Conservation (phyloP, 495 filamentous ascomycete genomes). For the Immersiella caudata region DNA sequence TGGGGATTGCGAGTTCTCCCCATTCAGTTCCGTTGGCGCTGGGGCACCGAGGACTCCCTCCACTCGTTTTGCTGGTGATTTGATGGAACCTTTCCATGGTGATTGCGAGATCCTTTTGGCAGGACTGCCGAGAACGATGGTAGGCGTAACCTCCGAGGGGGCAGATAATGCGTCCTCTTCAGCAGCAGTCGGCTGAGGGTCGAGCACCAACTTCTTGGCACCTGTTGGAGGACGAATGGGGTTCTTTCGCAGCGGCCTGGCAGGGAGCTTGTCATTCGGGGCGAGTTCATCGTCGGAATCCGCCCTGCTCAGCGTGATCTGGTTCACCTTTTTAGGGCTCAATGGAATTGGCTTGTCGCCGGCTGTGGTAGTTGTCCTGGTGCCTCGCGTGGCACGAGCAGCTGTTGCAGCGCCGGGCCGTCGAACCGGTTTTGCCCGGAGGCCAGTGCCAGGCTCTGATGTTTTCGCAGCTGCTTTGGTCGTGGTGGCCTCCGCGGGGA, state of each 20-base stretch:
- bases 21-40: slow-evolving; percentile 8
- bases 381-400: slow-evolving; percentile 22
- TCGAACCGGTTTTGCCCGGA: slow-evolving; percentile 35
- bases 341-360: slow-evolving; percentile 40
- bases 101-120: slow-evolving; percentile 50
- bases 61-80: slow-evolving; percentile 49
- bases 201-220: slow-evolving; percentile 25
- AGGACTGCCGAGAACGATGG: slow-evolving; percentile 47
- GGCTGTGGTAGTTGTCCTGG: slow-evolving; percentile 14
- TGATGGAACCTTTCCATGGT: slow-evolving; percentile 54
- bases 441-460: slow-evolving; percentile 24
- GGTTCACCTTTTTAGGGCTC: slow-evolving; percentile 61
- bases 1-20: slow-evolving; percentile 28
- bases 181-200: background rate
- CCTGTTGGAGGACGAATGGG: slow-evolving; percentile 41
- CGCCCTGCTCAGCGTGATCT: slow-evolving; percentile 45
- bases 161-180: slow-evolving; percentile 24
- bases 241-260: slow-evolving; percentile 51
- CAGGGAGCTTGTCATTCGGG: slow-evolving; percentile 51
- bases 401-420: slow-evolving; percentile 24
- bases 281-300: slow-evolving; percentile 58
- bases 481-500: slow-evolving; percentile 31
- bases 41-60: slow-evolving; percentile 29
- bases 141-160: slow-evolving; percentile 24
- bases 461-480: slow-evolving; percentile 34